phyloP scores from a whole-genome alignment of 2,329 filamentous ascomycete genomes.

The Nothopassalora personata region DNA sequence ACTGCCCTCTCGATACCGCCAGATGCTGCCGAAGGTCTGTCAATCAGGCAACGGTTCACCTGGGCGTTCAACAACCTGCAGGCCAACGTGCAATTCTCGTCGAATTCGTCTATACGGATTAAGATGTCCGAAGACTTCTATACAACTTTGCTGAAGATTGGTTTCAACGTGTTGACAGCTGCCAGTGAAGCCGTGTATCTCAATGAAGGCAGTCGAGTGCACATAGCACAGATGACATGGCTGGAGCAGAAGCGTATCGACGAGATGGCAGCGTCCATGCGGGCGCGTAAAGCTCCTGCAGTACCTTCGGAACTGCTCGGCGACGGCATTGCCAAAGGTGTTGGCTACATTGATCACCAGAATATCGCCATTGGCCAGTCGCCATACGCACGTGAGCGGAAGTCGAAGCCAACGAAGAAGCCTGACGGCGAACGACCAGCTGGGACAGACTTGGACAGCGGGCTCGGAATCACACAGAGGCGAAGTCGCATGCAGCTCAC shows the following conservation, averaged over 20 bases:
- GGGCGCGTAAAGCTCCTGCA: slow-evolving; percentile 33
- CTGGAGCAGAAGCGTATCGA: slow-evolving; percentile 78
- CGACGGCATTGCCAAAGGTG: slow-evolving; percentile 36
- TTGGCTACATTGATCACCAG: slow-evolving; percentile 32
- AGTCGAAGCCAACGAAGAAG: slow-evolving; percentile 33
- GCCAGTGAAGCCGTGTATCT: slow-evolving; percentile 94
- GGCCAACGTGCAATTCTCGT: slow-evolving; percentile 78
- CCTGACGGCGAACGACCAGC: slow-evolving; percentile 12
- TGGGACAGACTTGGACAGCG: slow-evolving; percentile 44
- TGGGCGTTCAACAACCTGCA: slow-evolving; percentile 85
- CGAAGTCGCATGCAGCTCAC: slow-evolving; percentile 73
- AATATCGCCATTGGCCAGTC: slow-evolving; percentile 33
- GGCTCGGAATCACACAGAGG: slow-evolving; percentile 73
- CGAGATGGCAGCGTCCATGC: slow-evolving; percentile 59
- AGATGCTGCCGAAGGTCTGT: slow-evolving; percentile 41
- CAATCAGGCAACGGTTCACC: slow-evolving; percentile 56
- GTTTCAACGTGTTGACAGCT: slow-evolving; percentile 83
- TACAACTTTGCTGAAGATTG: slow-evolving; percentile 76
- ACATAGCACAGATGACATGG: slow-evolving; percentile 75
- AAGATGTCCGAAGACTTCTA: slow-evolving; percentile 93
- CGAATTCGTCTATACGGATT: slow-evolving; percentile 60
- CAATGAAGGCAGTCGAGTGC: slow-evolving; percentile 77
- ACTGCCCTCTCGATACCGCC: slow-evolving; percentile 64
- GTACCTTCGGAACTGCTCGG: slow-evolving; percentile 42
- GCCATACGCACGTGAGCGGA: slow-evolving; percentile 65